These are phyloP conservation scores for Solanum hybrid DNA, from an alignment of 305 asterid species.

Conservation along the genomic window DNA sequence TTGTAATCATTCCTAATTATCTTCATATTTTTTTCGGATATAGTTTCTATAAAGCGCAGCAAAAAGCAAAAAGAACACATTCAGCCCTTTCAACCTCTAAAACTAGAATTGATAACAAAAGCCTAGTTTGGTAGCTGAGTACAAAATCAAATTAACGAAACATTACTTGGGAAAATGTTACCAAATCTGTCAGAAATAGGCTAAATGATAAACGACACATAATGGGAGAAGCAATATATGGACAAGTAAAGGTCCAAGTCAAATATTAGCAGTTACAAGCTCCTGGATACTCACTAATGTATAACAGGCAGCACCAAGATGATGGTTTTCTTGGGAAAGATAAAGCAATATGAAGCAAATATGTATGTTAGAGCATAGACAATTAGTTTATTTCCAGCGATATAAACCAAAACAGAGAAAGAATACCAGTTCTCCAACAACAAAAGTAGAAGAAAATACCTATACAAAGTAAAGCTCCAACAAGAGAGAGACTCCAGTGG, in stretches of 20 bases:
- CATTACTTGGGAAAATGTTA: neutral
- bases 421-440: conserved; percentile 3
- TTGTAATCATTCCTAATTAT: neutral
- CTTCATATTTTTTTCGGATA: neutral
- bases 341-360: neutral
- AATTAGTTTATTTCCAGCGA: neutral
- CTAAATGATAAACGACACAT: neutral
- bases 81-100: neutral
- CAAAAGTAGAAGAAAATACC: conserved; percentile 29
- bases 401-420: neutral
- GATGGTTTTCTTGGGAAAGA: neutral
- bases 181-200: neutral
- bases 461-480: conserved; percentile 86
- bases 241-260: conserved; percentile 1
- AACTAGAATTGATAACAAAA: neutral
- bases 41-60: neutral
- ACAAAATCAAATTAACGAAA: neutral
- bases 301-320: neutral
- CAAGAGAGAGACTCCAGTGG: conserved; percentile 98
- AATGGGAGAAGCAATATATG: neutral
- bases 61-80: neutral
- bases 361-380: neutral
- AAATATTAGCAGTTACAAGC: neutral
- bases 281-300: neutral
- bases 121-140: neutral